Percentiles rank a stretch among this genome's conserved stretches.
Evolutionary conservation across 106 monocot species (phyloP).

Genomic region (Dioscorea alata): DNA sequence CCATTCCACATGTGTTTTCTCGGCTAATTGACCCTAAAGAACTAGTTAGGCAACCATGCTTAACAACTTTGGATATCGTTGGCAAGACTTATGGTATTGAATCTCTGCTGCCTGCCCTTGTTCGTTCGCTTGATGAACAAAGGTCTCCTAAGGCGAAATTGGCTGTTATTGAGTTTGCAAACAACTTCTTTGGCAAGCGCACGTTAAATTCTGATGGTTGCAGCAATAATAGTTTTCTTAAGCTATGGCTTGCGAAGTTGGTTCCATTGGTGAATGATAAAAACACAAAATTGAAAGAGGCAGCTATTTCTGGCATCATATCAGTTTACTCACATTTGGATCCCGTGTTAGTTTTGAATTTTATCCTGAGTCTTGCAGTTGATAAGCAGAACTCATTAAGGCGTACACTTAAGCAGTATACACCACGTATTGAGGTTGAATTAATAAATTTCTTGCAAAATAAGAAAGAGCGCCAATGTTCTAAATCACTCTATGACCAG

Average conservation of each 20-base stretch:
- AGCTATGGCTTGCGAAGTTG: slow-evolving; percentile 95
- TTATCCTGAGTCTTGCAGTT: slow-evolving; percentile 75
- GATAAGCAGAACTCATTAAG: slow-evolving; percentile 87
- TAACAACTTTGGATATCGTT: slow-evolving; percentile 71
- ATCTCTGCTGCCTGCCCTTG: slow-evolving; percentile 79
- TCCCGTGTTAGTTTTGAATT: slow-evolving; percentile 84
- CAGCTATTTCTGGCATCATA: slow-evolving; percentile 88
- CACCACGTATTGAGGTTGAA: slow-evolving; percentile 98
- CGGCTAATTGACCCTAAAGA: slow-evolving; percentile 96
- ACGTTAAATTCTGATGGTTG: slow-evolving; percentile 60
- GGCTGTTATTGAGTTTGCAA: slow-evolving; percentile 95
- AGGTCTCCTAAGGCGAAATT: slow-evolving; percentile 98
- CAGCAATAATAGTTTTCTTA: slow-evolving; percentile 75
- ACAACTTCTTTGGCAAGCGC: slow-evolving; percentile 91
- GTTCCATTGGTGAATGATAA: slow-evolving; percentile 87
- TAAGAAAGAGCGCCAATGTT: slow-evolving; percentile 89
- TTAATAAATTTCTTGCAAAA: slow-evolving; percentile 87
- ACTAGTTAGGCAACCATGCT: slow-evolving; percentile 79
- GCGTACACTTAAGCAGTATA: slow-evolving; percentile 88
- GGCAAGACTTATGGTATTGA: slow-evolving; percentile 78
- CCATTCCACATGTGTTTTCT: slow-evolving; percentile 93
- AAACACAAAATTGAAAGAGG: slow-evolving; percentile 94
- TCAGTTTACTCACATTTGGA: slow-evolving; percentile 90
- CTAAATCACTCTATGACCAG: slow-evolving; percentile 83
- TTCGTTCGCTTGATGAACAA: slow-evolving; percentile 95